Conservation (phyloP, 495 filamentous ascomycete species). For the Margaritispora aquatica region DNA sequence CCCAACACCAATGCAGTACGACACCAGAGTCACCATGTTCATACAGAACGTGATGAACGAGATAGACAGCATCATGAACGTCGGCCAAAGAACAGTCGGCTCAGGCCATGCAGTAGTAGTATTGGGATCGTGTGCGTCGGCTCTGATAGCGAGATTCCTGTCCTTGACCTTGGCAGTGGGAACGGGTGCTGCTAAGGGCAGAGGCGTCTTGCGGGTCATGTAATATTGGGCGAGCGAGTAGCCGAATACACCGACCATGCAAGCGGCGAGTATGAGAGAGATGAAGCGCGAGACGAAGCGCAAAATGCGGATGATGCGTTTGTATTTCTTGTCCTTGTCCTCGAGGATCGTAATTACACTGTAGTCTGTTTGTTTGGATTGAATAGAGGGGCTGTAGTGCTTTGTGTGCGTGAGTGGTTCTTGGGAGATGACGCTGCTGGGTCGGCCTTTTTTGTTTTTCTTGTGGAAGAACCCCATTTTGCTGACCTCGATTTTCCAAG, state of each 20-base stretch:
- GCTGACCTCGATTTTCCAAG: background rate
- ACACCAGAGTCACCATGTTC: conserved; percentile 8
- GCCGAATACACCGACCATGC: conserved; percentile 9
- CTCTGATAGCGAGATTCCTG: no score
- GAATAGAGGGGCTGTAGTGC: background rate
- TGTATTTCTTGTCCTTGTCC: conserved; percentile 15
- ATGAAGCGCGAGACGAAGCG: conserved; percentile 13
- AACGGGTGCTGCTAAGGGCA: background rate
- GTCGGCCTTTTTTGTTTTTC: background rate
- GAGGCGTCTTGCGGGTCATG: conserved; percentile 8
- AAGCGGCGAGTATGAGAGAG: conserved; percentile 5
- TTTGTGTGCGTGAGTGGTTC: background rate
- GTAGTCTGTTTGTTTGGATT: background rate
- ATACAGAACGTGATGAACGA: conserved; percentile 12
- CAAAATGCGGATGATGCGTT: conserved; percentile 13
- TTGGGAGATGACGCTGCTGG: background rate
- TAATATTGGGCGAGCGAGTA: conserved; percentile 16
- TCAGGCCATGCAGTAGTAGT: conserved; percentile 5
- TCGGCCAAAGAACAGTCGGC: conserved; percentile 12
- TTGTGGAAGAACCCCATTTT: conserved; percentile 9
- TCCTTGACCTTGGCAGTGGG: no score
- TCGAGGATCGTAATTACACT: background rate
- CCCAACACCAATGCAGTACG: conserved; percentile 6
- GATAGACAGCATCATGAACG: conserved; percentile 12
- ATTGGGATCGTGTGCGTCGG: no score